These are phyloP conservation scores for Aspergillus niger DNA, from an alignment of 2,329 filamentous ascomycete species.

Conservation along the genomic window DNA sequence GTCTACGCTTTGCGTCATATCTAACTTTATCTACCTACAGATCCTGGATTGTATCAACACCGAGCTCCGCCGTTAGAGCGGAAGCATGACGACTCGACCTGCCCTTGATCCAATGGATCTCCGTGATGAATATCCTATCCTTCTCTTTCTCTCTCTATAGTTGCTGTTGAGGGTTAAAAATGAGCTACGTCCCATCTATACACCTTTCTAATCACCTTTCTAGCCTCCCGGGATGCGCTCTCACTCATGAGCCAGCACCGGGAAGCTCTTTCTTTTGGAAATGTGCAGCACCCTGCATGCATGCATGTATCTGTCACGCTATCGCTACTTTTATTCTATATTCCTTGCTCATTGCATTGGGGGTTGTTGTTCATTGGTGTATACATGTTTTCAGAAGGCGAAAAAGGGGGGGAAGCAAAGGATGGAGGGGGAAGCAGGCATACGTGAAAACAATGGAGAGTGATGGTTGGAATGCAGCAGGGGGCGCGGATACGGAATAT, in stretches of 20 bases:
- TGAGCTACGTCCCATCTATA: not conserved
- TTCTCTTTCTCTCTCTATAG: slow-evolving; percentile 12
- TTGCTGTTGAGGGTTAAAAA: not conserved
- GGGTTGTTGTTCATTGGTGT: slow-evolving; percentile 14
- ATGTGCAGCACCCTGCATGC: not conserved
- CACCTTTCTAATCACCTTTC: slow-evolving; percentile 15
- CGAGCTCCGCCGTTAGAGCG: slow-evolving; percentile 37
- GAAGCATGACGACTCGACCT: slow-evolving; percentile 13
- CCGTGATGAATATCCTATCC: slow-evolving; percentile 10
- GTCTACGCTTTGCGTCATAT: not conserved
- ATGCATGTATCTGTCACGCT: slow-evolving; percentile 3
- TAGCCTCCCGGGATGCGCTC: not conserved
- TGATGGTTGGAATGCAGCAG: too few species aligned
- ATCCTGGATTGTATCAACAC: slow-evolving; percentile 40
- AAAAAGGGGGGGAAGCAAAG: not conserved
- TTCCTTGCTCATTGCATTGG: slow-evolving; percentile 10
- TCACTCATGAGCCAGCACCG: too few species aligned
- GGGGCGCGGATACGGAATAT: too few species aligned
- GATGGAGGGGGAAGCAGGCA: not conserved
- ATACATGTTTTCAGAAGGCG: not conserved
- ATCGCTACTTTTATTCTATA: slow-evolving; percentile 4
- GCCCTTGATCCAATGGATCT: slow-evolving; percentile 12
- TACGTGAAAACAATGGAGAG: not conserved
- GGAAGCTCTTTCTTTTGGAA: not conserved
- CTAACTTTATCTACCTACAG: slow-evolving; percentile 20